phyloP scores from a whole-genome alignment of 1,284 basidiomycete genomes.

The Heterobasidion occidentale region DNA sequence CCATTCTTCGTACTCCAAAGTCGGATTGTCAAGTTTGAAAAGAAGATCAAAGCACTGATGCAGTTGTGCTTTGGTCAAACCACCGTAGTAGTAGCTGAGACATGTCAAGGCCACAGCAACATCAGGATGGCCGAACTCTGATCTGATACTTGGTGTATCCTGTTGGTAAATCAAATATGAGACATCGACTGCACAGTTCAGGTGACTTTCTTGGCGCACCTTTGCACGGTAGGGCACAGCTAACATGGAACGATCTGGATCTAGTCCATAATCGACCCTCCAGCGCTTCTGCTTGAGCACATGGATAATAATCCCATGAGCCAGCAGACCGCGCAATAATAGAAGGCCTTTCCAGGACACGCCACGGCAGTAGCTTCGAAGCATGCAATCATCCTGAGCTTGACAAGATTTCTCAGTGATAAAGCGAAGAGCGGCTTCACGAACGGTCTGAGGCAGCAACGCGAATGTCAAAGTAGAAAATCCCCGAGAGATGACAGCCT shows the following conservation, averaged over 20 bases:
- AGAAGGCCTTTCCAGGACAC: constrained; percentile 28
- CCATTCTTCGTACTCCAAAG: neutral
- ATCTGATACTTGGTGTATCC: constrained; percentile 38
- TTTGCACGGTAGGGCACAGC: neutral
- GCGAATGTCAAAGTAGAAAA: constrained; percentile 3
- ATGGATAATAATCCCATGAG: constrained; percentile 29
- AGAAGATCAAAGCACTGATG: neutral
- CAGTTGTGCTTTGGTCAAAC: constrained; percentile 20
- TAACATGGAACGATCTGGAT: neutral
- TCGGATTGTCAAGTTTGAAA: neutral
- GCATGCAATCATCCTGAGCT: neutral
- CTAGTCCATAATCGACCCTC: constrained; percentile 8
- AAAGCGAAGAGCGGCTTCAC: neutral
- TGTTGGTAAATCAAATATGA: neutral
- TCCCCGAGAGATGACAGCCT: constrained; percentile 5
- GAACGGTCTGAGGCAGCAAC: constrained; percentile 5
- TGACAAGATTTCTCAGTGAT: neutral
- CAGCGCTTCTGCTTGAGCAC: constrained; percentile 31
- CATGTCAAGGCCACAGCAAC: constrained; percentile 39
- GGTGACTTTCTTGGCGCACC: neutral
- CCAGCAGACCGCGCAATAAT: constrained; percentile 33
- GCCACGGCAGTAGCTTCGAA: neutral
- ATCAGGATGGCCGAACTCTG: constrained; percentile 52
- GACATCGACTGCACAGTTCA: neutral
- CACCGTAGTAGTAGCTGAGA: constrained; percentile 44